Conservation (phyloP, 2,329 filamentous ascomycete species). For the Peltaster fructicola region DNA sequence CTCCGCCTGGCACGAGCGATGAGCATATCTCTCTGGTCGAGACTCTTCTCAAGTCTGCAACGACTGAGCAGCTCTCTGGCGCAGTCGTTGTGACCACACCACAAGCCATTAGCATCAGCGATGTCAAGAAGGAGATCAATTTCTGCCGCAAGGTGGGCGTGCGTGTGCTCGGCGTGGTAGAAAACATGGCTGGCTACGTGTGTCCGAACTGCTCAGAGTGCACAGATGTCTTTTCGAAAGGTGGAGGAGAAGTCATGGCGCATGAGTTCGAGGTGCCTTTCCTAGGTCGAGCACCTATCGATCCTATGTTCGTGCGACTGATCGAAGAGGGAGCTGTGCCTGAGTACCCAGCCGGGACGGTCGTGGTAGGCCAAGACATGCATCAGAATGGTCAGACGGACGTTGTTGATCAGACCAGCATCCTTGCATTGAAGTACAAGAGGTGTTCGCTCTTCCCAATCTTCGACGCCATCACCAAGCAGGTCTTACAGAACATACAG, state of each 20-base stretch:
- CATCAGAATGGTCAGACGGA: slow-evolving; percentile 7
- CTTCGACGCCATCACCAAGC: slow-evolving; percentile 42
- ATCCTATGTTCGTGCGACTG: slow-evolving; percentile 75
- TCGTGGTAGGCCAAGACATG: slow-evolving; percentile 38
- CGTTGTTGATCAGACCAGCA: slow-evolving; percentile 15
- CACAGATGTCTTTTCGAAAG: slow-evolving; percentile 83
- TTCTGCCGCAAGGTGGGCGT: slow-evolving; percentile 77
- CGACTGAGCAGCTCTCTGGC: slow-evolving; percentile 55
- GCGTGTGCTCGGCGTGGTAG: slow-evolving; percentile 68
- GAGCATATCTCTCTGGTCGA: slow-evolving; percentile 94
- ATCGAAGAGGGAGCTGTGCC: slow-evolving; percentile 58
- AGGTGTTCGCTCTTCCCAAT: slow-evolving; percentile 52
- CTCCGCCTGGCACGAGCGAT: slow-evolving; percentile 86
- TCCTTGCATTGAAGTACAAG: slow-evolving; percentile 54
- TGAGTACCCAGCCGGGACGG: slow-evolving; percentile 50
- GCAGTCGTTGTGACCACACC: slow-evolving; percentile 93
- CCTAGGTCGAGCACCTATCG: slow-evolving; percentile 74
- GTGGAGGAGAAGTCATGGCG: slow-evolving; percentile 80
- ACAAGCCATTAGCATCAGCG: slow-evolving; percentile 80
- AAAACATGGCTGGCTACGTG: slow-evolving; percentile 94
- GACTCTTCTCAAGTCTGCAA: slow-evolving; percentile 26
- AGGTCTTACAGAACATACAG: too few relatives aligned
- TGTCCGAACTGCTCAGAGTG: slow-evolving; percentile 63
- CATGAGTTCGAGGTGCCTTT: slow-evolving; percentile 70
- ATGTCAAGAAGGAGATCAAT: slow-evolving; percentile 88